Percentiles rank a stretch among this genome's conserved stretches.
Conservation (phyloP, 306 rosid species). For the Morella rubra region DNA sequence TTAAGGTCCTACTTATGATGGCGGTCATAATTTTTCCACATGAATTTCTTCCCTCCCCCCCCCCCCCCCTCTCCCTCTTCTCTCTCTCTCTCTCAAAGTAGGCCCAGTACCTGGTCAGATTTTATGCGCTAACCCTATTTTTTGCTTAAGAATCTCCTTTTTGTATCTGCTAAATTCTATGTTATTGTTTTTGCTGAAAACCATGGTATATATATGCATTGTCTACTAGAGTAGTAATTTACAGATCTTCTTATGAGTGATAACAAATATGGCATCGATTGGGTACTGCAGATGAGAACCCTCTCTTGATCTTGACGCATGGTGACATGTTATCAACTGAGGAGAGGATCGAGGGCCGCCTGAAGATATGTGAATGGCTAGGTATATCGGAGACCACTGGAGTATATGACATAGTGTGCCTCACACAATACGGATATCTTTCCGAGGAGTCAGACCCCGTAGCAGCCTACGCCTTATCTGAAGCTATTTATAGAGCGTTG, state of each 20-base stretch:
- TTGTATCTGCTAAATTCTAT: neutral
- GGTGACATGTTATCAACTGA: conserved; percentile 47
- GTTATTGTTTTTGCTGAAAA: neutral
- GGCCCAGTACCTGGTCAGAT: too few relatives aligned
- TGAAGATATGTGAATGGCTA: conserved; percentile 33
- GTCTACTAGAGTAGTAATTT: neutral
- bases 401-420: conserved; percentile 46
- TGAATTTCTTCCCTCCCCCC: too few relatives aligned
- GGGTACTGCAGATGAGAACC: conserved; percentile 37
- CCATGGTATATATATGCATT: neutral
- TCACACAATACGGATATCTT: conserved; percentile 39
- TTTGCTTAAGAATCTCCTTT: neutral
- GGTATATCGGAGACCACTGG: conserved; percentile 40
- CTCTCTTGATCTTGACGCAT: conserved; percentile 44
- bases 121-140: too few relatives aligned
- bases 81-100: too few relatives aligned
- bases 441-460: conserved; percentile 46
- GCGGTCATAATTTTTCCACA: too few relatives aligned
- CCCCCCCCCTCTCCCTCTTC: too few relatives aligned
- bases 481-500: conserved; percentile 45
- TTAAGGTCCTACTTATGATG: neutral
- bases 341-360: conserved; percentile 48
- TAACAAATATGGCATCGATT: neutral
- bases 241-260: neutral
- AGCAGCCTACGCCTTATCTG: conserved; percentile 40